A percentile compares a stretch with the other conserved stretches of the same genome.
Evolutionary conservation across 805 yeast genomes (phyloP).

Genomic region (Torulaspora gathmanii): DNA sequence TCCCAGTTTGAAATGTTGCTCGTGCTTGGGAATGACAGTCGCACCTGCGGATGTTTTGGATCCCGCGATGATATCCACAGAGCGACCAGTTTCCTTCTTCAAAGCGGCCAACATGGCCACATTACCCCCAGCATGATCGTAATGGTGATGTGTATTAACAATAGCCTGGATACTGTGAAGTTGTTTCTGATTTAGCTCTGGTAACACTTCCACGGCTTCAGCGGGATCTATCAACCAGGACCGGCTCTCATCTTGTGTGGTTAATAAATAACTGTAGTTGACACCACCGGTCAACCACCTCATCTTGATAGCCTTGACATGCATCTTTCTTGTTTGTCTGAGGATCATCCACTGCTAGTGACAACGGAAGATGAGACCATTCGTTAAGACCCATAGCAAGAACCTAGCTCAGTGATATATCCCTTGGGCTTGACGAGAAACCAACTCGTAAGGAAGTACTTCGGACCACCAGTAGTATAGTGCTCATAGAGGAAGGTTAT

Average conservation of each 20-base stretch:
- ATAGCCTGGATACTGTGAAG: conserved; percentile 59
- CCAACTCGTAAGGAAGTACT: no score
- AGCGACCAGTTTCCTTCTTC: conserved; percentile 36
- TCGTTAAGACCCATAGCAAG: not conserved
- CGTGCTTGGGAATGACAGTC: conserved; percentile 61
- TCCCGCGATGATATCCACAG: conserved; percentile 75
- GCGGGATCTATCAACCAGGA: conserved; percentile 94
- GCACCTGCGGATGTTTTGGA: conserved; percentile 48
- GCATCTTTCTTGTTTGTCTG: conserved; percentile 55
- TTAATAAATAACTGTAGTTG: conserved; percentile 77
- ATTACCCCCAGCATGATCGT: conserved; percentile 92
- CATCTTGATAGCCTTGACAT: conserved; percentile 78
- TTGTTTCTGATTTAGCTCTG: conserved; percentile 40
- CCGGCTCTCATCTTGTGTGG: conserved; percentile 52
- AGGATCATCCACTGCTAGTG: conserved; percentile 7
- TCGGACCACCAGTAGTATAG: not conserved
- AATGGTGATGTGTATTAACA: conserved; percentile 94
- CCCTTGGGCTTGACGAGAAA: no score
- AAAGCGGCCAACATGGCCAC: conserved; percentile 31
- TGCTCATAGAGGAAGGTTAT: no score
- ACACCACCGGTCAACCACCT: conserved; percentile 88
- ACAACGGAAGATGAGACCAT: not conserved
- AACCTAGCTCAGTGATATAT: no score
- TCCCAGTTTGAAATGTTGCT: conserved; percentile 47
- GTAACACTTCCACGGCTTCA: conserved; percentile 64